These are phyloP conservation scores for Colletotrichum falcatum DNA, from an alignment of 2,329 filamentous ascomycete species.

Conservation along the genomic window DNA sequence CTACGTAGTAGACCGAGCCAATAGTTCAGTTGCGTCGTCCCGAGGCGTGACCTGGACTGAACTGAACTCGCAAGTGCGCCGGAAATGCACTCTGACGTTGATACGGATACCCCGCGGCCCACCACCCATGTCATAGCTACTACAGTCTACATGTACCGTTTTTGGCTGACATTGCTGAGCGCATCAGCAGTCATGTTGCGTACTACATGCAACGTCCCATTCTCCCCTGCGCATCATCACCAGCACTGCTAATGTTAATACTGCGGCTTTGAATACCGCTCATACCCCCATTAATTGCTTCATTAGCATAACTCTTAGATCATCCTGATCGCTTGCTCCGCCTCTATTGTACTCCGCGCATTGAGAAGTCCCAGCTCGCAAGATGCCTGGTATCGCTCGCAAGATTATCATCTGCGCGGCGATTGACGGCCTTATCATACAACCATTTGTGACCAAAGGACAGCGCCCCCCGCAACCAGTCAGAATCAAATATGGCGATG, in stretches of 20 bases:
- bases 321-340: neutral
- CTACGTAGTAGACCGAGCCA: slow-evolving; percentile 13
- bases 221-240: slow-evolving; percentile 10
- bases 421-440: slow-evolving; percentile 84
- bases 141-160: too few species aligned
- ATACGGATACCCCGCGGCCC: slow-evolving; percentile 34
- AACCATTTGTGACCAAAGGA: slow-evolving; percentile 74
- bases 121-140: slow-evolving; percentile 41
- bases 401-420: slow-evolving; percentile 86
- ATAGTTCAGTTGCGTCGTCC: slow-evolving; percentile 20
- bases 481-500: slow-evolving; percentile 77
- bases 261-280: neutral
- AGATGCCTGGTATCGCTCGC: slow-evolving; percentile 82
- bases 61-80: slow-evolving; percentile 1
- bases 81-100: slow-evolving; percentile 35
- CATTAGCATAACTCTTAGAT: neutral
- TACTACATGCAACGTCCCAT: slow-evolving; percentile 31
- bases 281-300: neutral
- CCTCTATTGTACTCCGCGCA: slow-evolving; percentile 7
- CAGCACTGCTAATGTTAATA: slow-evolving; percentile 17
- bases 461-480: slow-evolving; percentile 68
- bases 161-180: slow-evolving; percentile 11
- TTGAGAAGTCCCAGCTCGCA: slow-evolving; percentile 16
- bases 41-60: slow-evolving; percentile 34
- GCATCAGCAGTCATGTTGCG: slow-evolving; percentile 34